phyloP scores from a whole-genome alignment of 75 land plant genomes.

The Pinus taeda region DNA sequence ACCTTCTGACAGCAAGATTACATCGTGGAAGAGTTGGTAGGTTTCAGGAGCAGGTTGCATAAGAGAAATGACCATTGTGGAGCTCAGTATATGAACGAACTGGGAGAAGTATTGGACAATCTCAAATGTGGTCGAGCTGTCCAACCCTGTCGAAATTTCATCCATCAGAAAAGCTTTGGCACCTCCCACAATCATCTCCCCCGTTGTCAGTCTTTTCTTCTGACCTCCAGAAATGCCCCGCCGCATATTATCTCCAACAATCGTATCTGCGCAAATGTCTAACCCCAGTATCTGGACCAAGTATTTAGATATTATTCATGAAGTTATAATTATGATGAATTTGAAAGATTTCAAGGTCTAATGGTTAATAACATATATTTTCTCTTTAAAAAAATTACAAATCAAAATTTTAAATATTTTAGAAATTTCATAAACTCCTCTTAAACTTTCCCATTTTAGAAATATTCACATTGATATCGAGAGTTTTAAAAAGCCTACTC shows the following conservation, averaged over 20 bases:
- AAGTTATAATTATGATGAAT: no score
- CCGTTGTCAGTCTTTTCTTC: conserved; percentile 15
- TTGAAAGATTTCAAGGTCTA: no score
- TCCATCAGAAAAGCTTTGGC: conserved; percentile 81
- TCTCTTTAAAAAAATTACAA: no score
- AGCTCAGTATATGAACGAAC: conserved; percentile 41
- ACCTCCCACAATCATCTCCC: conserved; percentile 85
- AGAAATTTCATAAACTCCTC: no score
- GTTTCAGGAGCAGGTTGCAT: conserved; percentile 89
- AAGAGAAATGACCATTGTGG: conserved; percentile 60
- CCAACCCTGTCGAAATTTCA: conserved; percentile 23
- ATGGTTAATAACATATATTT: no score
- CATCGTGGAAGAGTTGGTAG: conserved; percentile 71
- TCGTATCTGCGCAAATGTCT: conserved; percentile 21
- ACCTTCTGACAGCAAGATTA: conserved; percentile 68
- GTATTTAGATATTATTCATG: background rate
- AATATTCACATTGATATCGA: no score
- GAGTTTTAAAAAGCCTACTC: background rate
- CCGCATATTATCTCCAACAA: conserved; percentile 16
- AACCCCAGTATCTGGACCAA: conserved; percentile 33
- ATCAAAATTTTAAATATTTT: no score
- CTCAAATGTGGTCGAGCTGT: conserved; percentile 73
- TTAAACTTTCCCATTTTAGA: no score
- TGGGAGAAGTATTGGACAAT: conserved; percentile 58
- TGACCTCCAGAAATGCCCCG: conserved; percentile 46